phyloP scores from a whole-genome alignment of 257 asterid genomes.

The Nicotiana sylvestris region DNA sequence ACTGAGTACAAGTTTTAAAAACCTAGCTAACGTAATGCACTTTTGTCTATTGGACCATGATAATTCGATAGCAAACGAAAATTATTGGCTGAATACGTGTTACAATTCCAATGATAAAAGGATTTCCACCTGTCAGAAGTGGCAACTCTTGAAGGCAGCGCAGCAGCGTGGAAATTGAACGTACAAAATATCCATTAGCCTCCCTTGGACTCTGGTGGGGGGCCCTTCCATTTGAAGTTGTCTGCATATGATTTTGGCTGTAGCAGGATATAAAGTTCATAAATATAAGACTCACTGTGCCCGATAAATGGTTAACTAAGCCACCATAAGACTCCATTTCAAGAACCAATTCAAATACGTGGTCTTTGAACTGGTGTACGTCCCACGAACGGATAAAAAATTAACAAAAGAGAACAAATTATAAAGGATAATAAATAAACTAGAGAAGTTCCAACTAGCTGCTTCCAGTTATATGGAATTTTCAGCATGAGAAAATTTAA shows the following conservation, averaged over 20 bases:
- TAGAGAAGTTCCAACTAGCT: too few relatives aligned
- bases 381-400: too few relatives aligned
- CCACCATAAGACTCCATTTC: not conserved
- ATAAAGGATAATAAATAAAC: too few relatives aligned
- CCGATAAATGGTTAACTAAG: not conserved
- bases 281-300: not conserved
- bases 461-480: too few relatives aligned
- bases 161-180: too few relatives aligned
- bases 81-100: not conserved
- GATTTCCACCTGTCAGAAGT: not conserved
- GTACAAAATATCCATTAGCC: not conserved
- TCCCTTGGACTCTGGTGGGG: not conserved
- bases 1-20: not conserved
- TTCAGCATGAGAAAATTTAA: too few relatives aligned
- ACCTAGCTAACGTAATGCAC: not conserved
- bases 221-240: constrained; percentile 9
- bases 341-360: not conserved
- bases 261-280: not conserved
- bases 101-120: not conserved
- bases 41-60: not conserved
- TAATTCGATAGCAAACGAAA: not conserved
- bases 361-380: not conserved
- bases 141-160: not conserved
- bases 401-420: too few relatives aligned
- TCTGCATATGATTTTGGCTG: constrained; percentile 15